Conservation (phyloP, 768 basidiomycete species). For the Chalciporus pseudorubinellus region DNA sequence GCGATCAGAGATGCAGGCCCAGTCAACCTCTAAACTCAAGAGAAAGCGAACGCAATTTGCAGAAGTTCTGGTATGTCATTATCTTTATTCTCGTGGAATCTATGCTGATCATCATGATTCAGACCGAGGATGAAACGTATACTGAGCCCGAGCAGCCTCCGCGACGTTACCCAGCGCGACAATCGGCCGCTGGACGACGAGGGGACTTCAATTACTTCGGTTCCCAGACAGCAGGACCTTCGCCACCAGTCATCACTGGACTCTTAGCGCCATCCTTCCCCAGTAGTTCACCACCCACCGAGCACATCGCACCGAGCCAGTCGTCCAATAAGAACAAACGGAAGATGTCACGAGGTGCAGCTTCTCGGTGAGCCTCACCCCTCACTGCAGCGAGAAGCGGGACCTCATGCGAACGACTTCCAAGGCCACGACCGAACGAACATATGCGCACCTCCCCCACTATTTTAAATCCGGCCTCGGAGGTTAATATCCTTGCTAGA, state of each 20-base stretch:
- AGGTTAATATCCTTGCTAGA: conserved; percentile 17
- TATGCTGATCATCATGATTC: neutral
- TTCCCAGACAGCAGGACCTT: neutral
- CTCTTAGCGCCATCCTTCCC: neutral
- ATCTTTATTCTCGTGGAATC: neutral
- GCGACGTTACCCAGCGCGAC: neutral
- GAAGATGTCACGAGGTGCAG: conserved; percentile 19
- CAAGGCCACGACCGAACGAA: conserved; percentile 19
- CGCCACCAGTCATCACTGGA: neutral
- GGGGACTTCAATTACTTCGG: neutral
- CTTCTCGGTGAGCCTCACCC: conserved; percentile 31
- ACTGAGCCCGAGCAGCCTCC: neutral
- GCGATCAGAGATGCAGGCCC: neutral
- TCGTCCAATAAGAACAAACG: conserved; percentile 16
- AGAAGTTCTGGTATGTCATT: neutral
- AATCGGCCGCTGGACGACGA: neutral
- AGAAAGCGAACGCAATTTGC: conserved; percentile 10
- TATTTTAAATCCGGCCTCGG: neutral
- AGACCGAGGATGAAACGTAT: conserved; percentile 5
- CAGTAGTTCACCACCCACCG: neutral
- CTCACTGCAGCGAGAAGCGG: conserved; percentile 31
- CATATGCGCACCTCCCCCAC: neutral
- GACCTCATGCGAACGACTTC: conserved; percentile 24
- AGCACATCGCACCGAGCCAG: neutral
- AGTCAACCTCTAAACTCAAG: conserved; percentile 9